Evolutionary conservation across 805 yeast genomes (phyloP), one percentile per base, ranked within the genome.

Genomic region (Saccharomycopsis sp.): DNA sequence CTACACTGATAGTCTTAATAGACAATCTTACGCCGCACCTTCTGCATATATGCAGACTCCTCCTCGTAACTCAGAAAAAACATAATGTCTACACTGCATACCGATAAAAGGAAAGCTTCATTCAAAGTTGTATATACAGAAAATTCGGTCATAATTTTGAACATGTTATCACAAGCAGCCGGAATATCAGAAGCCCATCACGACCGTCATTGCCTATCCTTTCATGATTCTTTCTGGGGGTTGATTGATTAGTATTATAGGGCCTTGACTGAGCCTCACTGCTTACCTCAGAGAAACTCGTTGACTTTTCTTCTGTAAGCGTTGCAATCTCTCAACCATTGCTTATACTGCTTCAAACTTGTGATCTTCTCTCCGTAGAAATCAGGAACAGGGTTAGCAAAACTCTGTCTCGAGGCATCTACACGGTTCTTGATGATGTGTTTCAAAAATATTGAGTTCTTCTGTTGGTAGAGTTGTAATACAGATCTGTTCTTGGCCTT

Each of bases 331-430:
- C 98, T 83, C 66, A 94, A 78, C 99, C 99, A 94, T 71, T 89
- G 94, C 73, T 91, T 87, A 73, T 94, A 94, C 63, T 83, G 91
- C 64, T 82, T 81, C 67, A 92, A 73, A 55, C 95, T 86, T 55
- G 90, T 89, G 61, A 94, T 91, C 72, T 89, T 89, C 74, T 94
- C 99, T 47, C 99, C 99, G 69, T 94, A 94, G 73, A 91, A 94
- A 72, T 94, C 99, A n/a, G 97, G 97, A 52, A 94, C 96, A 14
- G 98, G 98, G 72, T 92, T 94, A 57, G 88, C 80, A 73, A 91
- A 86, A 67, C 91, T 83, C 73, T 91, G 97, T 57, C 87, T 83
- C 18, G 91, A 80, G 20, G 99, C 97, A 74, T 94, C 96, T 34
- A 91, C 97, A 66, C 99, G 79, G 72, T 90, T 87, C 58, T 77